Evolutionary conservation across 495 filamentous ascomycete genomes (phyloP), one percentile per base, ranked within the genome.

Genomic region (Penicillium robsamsonii): DNA sequence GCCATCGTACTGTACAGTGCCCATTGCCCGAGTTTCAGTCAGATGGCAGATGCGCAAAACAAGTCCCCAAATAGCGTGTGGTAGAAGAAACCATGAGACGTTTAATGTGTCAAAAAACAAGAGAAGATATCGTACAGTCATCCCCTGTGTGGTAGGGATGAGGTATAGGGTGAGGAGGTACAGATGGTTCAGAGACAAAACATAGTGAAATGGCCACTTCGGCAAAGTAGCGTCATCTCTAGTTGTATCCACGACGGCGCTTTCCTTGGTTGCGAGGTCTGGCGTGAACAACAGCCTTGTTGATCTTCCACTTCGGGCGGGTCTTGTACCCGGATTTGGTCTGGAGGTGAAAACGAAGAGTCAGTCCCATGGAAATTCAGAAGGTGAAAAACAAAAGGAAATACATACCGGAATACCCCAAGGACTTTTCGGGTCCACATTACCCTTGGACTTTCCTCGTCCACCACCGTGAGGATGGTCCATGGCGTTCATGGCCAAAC

Each of bases 381-480:
- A 52, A 13, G 43, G 11, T 53, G 11, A 10, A 29, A 54, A 46
- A 25, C 18, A 15, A 60, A 37, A 27, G 46, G 55, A 51, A 37
- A 67, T 35, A 83, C 90, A 71, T 88, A 96, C 92, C 74, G 91
- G 91, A 68, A 84, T 86, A 64, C 95, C 95, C 94, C 94, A 98
- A 56, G 92, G 92, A 77, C 90, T 96, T 69, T 91, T 89, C 43
- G 95, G 92, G 69, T 94, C 78, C 53, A 89, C 82, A 71, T 97
- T 97, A 81, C 94, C 92, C 88, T 98, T 97, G 24, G 91, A 96
- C 78, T 98, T 98, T 70, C 94, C 94, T 78, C 95, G 82, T 69
- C 94, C 94, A 87, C 94, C 94, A 82, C 94, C 94, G 74, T 98
- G 94, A 62, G 94, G 92, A 83, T 98, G 94, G 62, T 98, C 95